Evolutionary conservation across 2,329 filamentous ascomycete genomes (phyloP).

Genomic region (Aspergillus udagawae): DNA sequence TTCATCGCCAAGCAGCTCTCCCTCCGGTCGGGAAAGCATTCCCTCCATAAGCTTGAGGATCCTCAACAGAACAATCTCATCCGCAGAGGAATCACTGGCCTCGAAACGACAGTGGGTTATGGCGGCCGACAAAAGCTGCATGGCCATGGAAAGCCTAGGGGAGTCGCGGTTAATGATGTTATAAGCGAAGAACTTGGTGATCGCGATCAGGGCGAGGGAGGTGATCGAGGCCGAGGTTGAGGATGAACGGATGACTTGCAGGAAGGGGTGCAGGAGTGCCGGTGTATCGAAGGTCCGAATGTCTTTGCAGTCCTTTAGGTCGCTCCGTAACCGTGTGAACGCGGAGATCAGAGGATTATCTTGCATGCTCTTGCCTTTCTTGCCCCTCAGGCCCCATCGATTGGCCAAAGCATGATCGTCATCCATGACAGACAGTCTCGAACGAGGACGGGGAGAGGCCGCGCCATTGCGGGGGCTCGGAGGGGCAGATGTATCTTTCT

Average conservation of each 20-base stretch:
- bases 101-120: constrained; percentile 98
- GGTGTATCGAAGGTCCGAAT: constrained; percentile 86
- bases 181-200: constrained; percentile 96
- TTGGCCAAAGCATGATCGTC: constrained; percentile 59
- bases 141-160: constrained; percentile 82
- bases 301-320: constrained; percentile 85
- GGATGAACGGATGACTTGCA: constrained; percentile 94
- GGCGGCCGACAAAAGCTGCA: constrained; percentile 90
- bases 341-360: constrained; percentile 95
- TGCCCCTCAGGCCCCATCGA: constrained; percentile 88
- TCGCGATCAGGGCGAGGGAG: constrained; percentile 84
- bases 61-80: constrained; percentile 90
- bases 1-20: constrained; percentile 91
- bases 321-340: constrained; percentile 83
- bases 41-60: constrained; percentile 98
- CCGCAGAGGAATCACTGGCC: constrained; percentile 88
- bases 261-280: constrained; percentile 83
- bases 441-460: constrained; percentile 17
- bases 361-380: constrained; percentile 95
- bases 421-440: constrained; percentile 26
- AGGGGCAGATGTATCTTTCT: constrained; percentile 40
- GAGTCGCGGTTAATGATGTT: constrained; percentile 81
- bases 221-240: constrained; percentile 96
- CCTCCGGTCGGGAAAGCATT: constrained; percentile 91
- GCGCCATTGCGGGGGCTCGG: constrained; percentile 28